Percentiles rank a stretch among this genome's conserved stretches.
Conservation (phyloP, 352 stramenopile species). For the Phytophthora hibernalis region DNA sequence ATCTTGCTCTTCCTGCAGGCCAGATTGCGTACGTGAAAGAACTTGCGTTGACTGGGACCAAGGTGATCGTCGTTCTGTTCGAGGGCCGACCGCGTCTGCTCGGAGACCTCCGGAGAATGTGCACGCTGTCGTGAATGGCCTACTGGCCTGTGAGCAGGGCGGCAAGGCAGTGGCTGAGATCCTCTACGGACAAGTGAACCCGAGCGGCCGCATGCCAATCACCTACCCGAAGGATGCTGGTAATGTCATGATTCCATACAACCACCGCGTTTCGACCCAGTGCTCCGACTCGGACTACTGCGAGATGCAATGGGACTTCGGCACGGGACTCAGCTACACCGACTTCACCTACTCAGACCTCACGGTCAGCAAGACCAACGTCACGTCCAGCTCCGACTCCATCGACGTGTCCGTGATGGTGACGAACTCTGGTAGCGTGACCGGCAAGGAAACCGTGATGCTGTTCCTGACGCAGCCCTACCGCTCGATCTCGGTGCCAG, state of each 20-base stretch:
- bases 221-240: conserved; percentile 72
- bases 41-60: conserved; percentile 62
- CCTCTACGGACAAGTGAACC: conserved; percentile 76
- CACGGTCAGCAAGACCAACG: conserved; percentile 64
- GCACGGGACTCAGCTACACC: conserved; percentile 73
- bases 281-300: conserved; percentile 50
- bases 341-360: conserved; percentile 59
- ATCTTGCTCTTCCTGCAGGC: conserved; percentile 60
- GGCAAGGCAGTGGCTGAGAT: conserved; percentile 85
- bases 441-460: conserved; percentile 76
- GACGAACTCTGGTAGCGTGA: conserved; percentile 57
- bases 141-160: conserved; percentile 72
- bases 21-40: conserved; percentile 80
- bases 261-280: conserved; percentile 56
- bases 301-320: conserved; percentile 69
- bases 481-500: conserved; percentile 60
- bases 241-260: conserved; percentile 71
- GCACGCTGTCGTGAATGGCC: conserved; percentile 70
- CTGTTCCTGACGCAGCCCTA: conserved; percentile 75
- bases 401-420: conserved; percentile 62
- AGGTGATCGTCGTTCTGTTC: conserved; percentile 79
- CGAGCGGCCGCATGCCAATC: conserved; percentile 79
- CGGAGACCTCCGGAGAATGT: conserved; percentile 49
- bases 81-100: conserved; percentile 78
- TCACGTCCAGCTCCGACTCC: conserved; percentile 38